Conservation (phyloP, 2,329 filamentous ascomycete species). For the Trichoderma arundinaceum region DNA sequence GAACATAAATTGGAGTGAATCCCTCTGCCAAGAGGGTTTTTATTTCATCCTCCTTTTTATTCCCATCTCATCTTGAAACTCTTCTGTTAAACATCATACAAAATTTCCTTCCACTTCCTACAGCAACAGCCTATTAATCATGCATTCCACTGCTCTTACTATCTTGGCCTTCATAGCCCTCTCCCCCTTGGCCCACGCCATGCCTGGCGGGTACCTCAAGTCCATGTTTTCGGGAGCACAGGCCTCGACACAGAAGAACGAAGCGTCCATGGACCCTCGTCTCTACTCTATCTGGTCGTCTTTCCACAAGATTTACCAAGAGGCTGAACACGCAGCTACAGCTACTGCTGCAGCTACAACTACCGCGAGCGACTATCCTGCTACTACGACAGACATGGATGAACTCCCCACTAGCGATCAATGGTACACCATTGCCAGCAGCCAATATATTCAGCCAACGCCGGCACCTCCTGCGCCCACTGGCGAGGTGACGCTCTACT, state of each 20-base stretch:
- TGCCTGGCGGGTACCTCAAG: neutral
- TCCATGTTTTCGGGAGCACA: too few species aligned
- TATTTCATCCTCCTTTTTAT: neutral
- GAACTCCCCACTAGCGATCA: neutral
- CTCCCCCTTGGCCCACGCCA: conserved; percentile 1
- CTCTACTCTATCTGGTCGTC: conserved; percentile 2
- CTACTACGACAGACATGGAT: neutral
- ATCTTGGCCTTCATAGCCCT: neutral
- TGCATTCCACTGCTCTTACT: neutral
- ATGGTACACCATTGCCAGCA: neutral
- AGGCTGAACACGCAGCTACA: neutral
- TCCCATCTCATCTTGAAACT: neutral
- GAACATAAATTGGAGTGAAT: neutral
- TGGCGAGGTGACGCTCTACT: too few species aligned
- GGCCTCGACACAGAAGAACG: neutral
- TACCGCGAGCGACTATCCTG: neutral
- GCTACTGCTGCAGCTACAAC: neutral
- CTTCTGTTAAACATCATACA: too few species aligned
- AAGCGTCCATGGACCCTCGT: neutral
- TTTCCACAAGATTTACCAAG: neutral
- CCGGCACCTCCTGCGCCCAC: neutral
- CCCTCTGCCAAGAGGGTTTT: neutral
- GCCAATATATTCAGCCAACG: neutral
- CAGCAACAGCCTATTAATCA: neutral
- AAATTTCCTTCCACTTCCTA: neutral